Conservation (phyloP, 371 early-diverging fungal genomes). For the Lichtheimia corymbifera region DNA sequence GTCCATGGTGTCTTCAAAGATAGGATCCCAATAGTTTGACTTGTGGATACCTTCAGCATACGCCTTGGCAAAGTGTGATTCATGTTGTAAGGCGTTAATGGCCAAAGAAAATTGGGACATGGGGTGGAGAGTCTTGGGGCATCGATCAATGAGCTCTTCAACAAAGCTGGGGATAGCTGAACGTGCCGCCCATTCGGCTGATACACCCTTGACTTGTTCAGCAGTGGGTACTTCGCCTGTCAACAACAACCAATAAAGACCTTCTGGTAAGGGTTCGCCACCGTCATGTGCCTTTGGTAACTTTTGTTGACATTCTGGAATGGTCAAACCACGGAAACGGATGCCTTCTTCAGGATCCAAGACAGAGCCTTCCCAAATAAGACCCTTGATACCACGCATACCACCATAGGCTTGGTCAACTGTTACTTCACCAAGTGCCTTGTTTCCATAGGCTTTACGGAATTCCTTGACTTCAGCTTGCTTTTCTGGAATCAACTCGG, state of each 20-base stretch:
- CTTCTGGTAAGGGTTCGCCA: constrained; percentile 94
- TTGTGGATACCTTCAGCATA: constrained; percentile 93
- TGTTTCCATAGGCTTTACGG: constrained; percentile 86
- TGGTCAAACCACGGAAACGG: constrained; percentile 95
- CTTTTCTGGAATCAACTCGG: constrained; percentile 91
- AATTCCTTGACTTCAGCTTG: constrained; percentile 92
- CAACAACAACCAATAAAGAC: constrained; percentile 95
- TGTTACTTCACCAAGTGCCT: constrained; percentile 91
- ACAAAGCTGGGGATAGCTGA: constrained; percentile 90
- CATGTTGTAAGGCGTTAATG: constrained; percentile 94
- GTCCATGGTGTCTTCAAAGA: constrained; percentile 96
- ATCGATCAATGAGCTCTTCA: constrained; percentile 93
- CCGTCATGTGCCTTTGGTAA: constrained; percentile 89
- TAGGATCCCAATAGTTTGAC: constrained; percentile 95
- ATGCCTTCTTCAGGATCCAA: constrained; percentile 98
- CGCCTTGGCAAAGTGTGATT: constrained; percentile 93
- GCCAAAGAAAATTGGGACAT: constrained; percentile 98
- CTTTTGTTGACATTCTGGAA: constrained; percentile 92
- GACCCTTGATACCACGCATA: constrained; percentile 99
- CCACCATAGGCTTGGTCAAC: constrained; percentile 98
- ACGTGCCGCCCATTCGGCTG: constrained; percentile 95
- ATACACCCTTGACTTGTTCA: constrained; percentile 88
- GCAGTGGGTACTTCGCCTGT: constrained; percentile 95
- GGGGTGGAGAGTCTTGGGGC: constrained; percentile 97
- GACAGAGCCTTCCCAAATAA: constrained; percentile 97